Percentiles rank a stretch among this genome's conserved stretches.
These are phyloP conservation scores for Penicillium riverlandense DNA, from an alignment of 495 filamentous ascomycete genomes.

Conservation along the genomic window DNA sequence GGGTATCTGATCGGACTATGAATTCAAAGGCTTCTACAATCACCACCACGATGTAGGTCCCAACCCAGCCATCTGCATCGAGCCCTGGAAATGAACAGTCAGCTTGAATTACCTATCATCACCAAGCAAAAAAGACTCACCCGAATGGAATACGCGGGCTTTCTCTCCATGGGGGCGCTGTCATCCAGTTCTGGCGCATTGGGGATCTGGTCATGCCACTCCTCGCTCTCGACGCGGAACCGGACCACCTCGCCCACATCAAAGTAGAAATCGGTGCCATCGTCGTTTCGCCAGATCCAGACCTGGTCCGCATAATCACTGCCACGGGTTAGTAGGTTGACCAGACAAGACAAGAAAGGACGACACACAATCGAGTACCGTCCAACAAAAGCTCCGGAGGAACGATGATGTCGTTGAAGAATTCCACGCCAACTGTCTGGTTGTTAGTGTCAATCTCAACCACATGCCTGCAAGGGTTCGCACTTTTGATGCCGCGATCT, in stretches of 20 bases:
- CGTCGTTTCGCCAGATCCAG: conserved; percentile 74
- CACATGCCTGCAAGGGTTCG: conserved; percentile 9
- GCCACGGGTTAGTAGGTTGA: conserved; percentile 16
- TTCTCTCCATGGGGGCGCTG: conserved; percentile 41
- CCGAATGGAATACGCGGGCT: conserved; percentile 60
- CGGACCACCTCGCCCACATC: conserved; percentile 84
- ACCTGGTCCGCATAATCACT: conserved; percentile 64
- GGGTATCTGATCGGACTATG: conserved; percentile 15
- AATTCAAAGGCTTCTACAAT: neutral
- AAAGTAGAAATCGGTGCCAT: conserved; percentile 66
- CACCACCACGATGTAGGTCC: conserved; percentile 47
- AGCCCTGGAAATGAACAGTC: conserved; percentile 30
- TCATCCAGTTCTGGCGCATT: conserved; percentile 50
- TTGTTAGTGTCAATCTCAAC: conserved; percentile 1
- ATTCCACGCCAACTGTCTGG: conserved; percentile 65
- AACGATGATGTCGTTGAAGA: conserved; percentile 85
- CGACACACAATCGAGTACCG: conserved; percentile 63
- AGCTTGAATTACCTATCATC: neutral
- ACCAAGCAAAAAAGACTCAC: conserved; percentile 32
- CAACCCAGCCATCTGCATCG: conserved; percentile 46
- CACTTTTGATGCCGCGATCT: conserved; percentile 68
- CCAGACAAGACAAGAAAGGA: neutral
- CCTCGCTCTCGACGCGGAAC: conserved; percentile 74
- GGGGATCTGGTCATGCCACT: conserved; percentile 83
- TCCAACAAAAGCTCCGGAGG: conserved; percentile 64